A percentile compares a stretch with the other conserved stretches of the same genome.
phyloP scores from a whole-genome alignment of 2,329 filamentous ascomycete species.

The Sporothrix curviconia region DNA sequence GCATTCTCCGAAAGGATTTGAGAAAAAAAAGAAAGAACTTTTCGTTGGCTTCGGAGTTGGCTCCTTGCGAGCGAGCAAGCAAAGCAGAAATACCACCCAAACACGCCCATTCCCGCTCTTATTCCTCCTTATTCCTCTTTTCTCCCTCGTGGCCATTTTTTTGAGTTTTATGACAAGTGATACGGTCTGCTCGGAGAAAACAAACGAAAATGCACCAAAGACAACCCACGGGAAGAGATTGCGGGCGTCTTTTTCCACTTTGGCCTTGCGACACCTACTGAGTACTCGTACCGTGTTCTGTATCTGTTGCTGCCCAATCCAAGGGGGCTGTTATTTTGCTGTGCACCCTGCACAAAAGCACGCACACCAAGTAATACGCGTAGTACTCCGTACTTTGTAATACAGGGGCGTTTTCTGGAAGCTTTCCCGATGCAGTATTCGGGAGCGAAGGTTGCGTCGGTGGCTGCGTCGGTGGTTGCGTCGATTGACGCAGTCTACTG shows the following conservation, averaged over 20 bases:
- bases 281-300: neutral
- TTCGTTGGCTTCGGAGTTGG: neutral
- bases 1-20: no score
- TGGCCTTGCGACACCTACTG: neutral
- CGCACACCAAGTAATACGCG: no score
- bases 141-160: neutral
- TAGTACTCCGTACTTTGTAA: no score
- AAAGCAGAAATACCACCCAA: neutral
- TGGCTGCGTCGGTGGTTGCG: no score
- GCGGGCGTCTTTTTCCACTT: neutral
- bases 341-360: no score
- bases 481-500: no score
- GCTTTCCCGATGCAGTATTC: slow-evolving; percentile 6
- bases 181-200: neutral
- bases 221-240: neutral
- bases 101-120: neutral
- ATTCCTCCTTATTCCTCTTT: neutral
- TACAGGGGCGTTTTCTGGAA: slow-evolving; percentile 8
- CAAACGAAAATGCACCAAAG: neutral
- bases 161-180: neutral
- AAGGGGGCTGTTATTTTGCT: neutral
- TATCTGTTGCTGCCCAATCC: neutral
- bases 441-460: no score
- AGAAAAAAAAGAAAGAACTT: no score
- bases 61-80: neutral